phyloP scores from a whole-genome alignment of 1,139 yeast species.

The Nakaseomyces uthaithaninus region DNA sequence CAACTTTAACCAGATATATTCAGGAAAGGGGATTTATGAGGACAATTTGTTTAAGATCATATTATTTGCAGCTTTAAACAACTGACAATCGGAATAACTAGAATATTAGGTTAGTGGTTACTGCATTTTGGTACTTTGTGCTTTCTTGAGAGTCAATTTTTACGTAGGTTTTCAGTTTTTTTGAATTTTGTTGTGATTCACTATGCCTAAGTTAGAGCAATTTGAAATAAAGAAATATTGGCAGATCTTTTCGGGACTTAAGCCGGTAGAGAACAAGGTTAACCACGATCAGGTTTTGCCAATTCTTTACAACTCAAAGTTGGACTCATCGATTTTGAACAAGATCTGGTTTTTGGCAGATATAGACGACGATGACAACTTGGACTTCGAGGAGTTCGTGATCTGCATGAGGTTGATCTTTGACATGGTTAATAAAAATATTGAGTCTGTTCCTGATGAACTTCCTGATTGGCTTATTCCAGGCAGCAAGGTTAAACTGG shows the following conservation, averaged over 20 bases:
- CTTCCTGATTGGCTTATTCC: slow-evolving; percentile 93
- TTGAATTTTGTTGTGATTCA: too few relatives aligned
- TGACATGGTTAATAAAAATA: slow-evolving; percentile 76
- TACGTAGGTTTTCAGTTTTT: too few relatives aligned
- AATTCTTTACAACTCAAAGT: slow-evolving; percentile 80
- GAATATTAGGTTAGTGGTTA: too few relatives aligned
- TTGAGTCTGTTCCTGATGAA: slow-evolving; percentile 52
- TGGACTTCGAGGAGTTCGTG: slow-evolving; percentile 96
- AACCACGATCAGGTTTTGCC: slow-evolving; percentile 81
- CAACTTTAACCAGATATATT: too few relatives aligned
- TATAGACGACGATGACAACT: slow-evolving; percentile 80
- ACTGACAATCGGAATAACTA: too few relatives aligned
- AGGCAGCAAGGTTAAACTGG: slow-evolving; percentile 72
- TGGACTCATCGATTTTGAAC: slow-evolving; percentile 65
- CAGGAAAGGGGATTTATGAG: too few relatives aligned
- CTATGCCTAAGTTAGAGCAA: slow-evolving; percentile 63
- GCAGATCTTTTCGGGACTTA: slow-evolving; percentile 89
- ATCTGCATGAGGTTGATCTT: slow-evolving; percentile 93
- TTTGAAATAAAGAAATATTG: slow-evolving; percentile 95
- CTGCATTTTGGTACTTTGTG: too few relatives aligned
- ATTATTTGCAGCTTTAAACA: too few relatives aligned
- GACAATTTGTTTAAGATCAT: too few relatives aligned
- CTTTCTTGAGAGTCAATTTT: too few relatives aligned
- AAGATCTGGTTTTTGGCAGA: slow-evolving; percentile 90
- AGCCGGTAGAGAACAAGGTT: slow-evolving; percentile 69